Evolutionary conservation across 768 basidiomycete genomes (phyloP), one percentile per base, ranked within the genome.

Genomic region (Lyophyllum shimeji): DNA sequence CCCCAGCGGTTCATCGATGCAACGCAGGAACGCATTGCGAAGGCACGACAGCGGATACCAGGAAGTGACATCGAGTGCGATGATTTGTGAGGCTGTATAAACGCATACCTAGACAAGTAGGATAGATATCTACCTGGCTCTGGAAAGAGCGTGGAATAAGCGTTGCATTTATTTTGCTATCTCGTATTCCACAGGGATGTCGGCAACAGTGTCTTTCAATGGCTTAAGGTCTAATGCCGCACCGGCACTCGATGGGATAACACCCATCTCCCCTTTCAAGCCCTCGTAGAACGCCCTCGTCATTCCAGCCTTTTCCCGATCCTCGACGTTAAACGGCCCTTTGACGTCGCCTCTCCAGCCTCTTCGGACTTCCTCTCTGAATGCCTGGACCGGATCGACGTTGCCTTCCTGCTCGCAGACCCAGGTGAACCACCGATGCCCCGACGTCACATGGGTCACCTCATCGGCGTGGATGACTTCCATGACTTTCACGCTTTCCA

Each of bases 351-450:
- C 90, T 34, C 79, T 73, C 81, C 90, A 93, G 8, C 87, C 85
- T 42, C 66, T 73, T 55, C 73, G 75, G 23, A 94, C 90, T 62
- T 91, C 87, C 31, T 81, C 79, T 42, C 90, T 73, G 68, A 93
- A 94, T 18, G 83, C 79, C 53, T 62, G 60, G 2, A 92, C 76
- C 2, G 88, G 86, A 62, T 91, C 86, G 7, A 74, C 60, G 27
- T 47, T 60, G 7, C 66, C 79, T 48, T 82, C 72, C 61, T 76
- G 67, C 53, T 74, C 79, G 66, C 87, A 91, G 5, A 87, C 64
- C 86, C 86, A 92, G 8, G 85, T 86, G 69, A 93, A 90, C 89
- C 90, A 92, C 49, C 89, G 76, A 69, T 91, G 90, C 1, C 90
- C 90, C 0, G 87, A 81, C 0, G 89, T 90, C 31, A 93, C 90